These are phyloP conservation scores for Hypoxylon rickii DNA, from an alignment of 495 filamentous ascomycete species.

Conservation along the genomic window DNA sequence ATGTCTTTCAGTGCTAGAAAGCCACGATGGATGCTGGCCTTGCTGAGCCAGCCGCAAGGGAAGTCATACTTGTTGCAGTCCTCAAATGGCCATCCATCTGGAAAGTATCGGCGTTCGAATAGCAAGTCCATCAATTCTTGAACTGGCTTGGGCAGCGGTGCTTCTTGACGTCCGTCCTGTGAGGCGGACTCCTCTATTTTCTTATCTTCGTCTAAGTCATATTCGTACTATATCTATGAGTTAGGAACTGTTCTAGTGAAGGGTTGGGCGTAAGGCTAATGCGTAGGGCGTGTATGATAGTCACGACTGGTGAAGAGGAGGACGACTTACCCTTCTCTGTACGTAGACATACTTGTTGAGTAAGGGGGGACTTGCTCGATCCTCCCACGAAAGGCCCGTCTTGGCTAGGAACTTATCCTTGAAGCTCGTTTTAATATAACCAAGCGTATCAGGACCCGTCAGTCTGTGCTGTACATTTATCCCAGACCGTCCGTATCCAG, in stretches of 20 bases:
- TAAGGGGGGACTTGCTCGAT: conserved; percentile 63
- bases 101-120: conserved; percentile 75
- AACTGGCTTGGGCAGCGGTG: conserved; percentile 59
- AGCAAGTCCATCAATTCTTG: conserved; percentile 77
- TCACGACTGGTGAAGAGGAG: too few species aligned
- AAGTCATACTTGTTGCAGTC: conserved; percentile 79
- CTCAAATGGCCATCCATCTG: conserved; percentile 67
- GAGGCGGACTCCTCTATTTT: conserved; percentile 51
- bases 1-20: conserved; percentile 77
- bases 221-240: too few species aligned
- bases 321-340: conserved; percentile 51
- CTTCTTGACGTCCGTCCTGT: too few species aligned
- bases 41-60: conserved; percentile 82
- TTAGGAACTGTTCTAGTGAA: too few species aligned
- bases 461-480: conserved; percentile 65
- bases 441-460: conserved; percentile 49
- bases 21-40: conserved; percentile 69
- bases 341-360: conserved; percentile 76
- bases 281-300: too few species aligned
- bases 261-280: too few species aligned
- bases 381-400: conserved; percentile 68
- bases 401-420: too few species aligned
- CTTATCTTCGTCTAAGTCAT: too few species aligned
- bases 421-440: conserved; percentile 73
- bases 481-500: conserved; percentile 80